Evolutionary conservation across 2,329 filamentous ascomycete genomes (phyloP), one percentile per base, ranked within the genome.

Genomic region (Rosellinia necatrix): DNA sequence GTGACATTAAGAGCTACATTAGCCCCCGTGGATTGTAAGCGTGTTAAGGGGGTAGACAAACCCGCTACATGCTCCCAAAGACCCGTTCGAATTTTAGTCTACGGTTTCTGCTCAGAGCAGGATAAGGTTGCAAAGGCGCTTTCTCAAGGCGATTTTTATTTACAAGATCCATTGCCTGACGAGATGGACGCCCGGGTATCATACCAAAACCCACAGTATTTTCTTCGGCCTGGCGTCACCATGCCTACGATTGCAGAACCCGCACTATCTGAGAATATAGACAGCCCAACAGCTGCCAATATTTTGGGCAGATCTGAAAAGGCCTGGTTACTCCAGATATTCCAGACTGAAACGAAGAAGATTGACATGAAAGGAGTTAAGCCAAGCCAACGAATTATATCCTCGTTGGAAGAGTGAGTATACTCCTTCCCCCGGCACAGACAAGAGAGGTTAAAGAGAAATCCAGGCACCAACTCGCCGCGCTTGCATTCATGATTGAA

Each of bases 171-270:
- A n/a, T 46, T 34, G 17, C 13, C 30, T 4, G 13, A 17, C 24
- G 53, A 56, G 21, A 15, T 42, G 7, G 19, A 25, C 10, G 30
- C 25, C 5, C 27, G 10, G 2, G 32, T 38, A 3, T 6, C 21
- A 3, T 56, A 56, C 22, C 25, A 46, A 6, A 56, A 56, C 27
- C 53, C 53, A 2, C 46, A 56, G 8, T 56, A 50, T n/a, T 40
- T 50, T 46, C 13, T 27, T 40, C 40, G 46, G 2, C 15, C 27
- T 4, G 53, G 40, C 6, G 32, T 6, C 40, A 40, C 21, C 22
- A 56, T 56, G 46, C 53, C 53, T 4, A 35, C 17, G 3, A 9
- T 50, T 10, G 32, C 38, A 19, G n/a, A 40, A 15, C 41, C 21
- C 21, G 24, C 19, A 13, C 13, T 30, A 0, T 22, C 37, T 24